phyloP scores from a whole-genome alignment of 192 early-diverging fungal species.

The Coemansia sp. region DNA sequence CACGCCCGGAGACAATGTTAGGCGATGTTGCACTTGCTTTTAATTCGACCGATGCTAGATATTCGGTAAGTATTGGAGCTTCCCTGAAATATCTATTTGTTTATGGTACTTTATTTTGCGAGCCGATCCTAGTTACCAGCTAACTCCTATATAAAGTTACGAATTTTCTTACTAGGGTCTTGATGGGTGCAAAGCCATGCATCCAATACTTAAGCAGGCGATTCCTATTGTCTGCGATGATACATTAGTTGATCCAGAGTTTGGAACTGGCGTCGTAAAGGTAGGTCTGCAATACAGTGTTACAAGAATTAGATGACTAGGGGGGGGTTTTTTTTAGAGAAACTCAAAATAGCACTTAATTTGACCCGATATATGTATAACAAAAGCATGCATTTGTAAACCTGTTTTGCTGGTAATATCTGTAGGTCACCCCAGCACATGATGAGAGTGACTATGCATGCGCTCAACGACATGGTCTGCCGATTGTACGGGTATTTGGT shows the following conservation, averaged over 20 bases:
- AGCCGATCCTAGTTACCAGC: neutral
- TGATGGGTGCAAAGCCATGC: slow-evolving; percentile 69
- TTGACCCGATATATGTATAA: neutral
- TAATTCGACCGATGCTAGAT: slow-evolving; percentile 80
- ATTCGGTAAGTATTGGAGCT: slow-evolving; percentile 58
- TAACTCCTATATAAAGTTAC: neutral
- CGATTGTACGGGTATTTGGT: slow-evolving; percentile 81
- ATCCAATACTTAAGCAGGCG: slow-evolving; percentile 73
- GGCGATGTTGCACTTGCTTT: slow-evolving; percentile 96
- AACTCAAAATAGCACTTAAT: neutral
- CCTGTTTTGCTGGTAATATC: neutral
- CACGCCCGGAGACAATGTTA: slow-evolving; percentile 97
- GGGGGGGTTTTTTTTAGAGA: neutral
- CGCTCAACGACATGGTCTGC: slow-evolving; percentile 77
- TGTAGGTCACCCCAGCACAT: slow-evolving; percentile 91
- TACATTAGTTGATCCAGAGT: slow-evolving; percentile 80
- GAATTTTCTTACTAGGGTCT: slow-evolving; percentile 46
- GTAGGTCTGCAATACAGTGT: slow-evolving; percentile 35
- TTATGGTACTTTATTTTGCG: neutral
- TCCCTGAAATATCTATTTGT: neutral
- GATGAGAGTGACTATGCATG: slow-evolving; percentile 89
- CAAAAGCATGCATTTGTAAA: neutral
- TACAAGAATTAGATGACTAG: neutral
- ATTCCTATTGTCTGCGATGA: slow-evolving; percentile 87
- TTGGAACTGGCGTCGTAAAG: slow-evolving; percentile 96